These are phyloP conservation scores for Flaveria robusta DNA, from an alignment of 129 eudicot genomes.

Conservation along the genomic window DNA sequence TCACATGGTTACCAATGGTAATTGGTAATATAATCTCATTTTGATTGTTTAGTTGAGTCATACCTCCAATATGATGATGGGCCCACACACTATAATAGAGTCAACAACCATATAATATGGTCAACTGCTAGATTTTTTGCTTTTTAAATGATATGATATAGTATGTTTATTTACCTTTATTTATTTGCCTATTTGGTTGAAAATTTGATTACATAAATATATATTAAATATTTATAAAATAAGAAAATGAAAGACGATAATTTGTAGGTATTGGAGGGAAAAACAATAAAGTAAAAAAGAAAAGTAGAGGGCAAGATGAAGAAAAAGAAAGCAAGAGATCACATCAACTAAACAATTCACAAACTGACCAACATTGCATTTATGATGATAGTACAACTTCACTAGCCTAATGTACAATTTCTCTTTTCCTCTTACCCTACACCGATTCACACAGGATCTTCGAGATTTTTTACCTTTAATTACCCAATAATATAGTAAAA, in stretches of 20 bases:
- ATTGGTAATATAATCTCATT: constrained; percentile 22
- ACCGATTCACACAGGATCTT: constrained; percentile 24
- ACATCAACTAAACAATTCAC: constrained; percentile 33
- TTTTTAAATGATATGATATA: neutral
- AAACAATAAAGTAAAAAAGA: constrained; percentile 31
- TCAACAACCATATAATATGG: constrained; percentile 13
- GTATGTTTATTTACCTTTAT: too few relatives aligned
- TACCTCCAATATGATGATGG: constrained; percentile 22
- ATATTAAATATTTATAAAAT: too few relatives aligned
- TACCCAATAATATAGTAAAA: neutral
- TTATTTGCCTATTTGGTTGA: neutral
- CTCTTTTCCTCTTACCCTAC: constrained; percentile 12
- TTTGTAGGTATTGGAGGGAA: constrained; percentile 34
- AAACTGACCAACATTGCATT: constrained; percentile 35
- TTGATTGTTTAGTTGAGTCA: constrained; percentile 30
- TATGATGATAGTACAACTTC: constrained; percentile 25
- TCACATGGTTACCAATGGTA: constrained; percentile 35
- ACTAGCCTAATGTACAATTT: constrained; percentile 26
- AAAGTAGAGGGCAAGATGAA: constrained; percentile 33
- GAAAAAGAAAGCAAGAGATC: constrained; percentile 38
- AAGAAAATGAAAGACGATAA: constrained; percentile 22
- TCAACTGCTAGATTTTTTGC: constrained; percentile 11
- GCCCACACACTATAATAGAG: constrained; percentile 22
- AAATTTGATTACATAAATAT: neutral
- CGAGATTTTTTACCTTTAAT: constrained; percentile 17